Evolutionary conservation across 2,329 filamentous ascomycete species (phyloP).

Genomic region (Parasarocladium wereldwijsianum): DNA sequence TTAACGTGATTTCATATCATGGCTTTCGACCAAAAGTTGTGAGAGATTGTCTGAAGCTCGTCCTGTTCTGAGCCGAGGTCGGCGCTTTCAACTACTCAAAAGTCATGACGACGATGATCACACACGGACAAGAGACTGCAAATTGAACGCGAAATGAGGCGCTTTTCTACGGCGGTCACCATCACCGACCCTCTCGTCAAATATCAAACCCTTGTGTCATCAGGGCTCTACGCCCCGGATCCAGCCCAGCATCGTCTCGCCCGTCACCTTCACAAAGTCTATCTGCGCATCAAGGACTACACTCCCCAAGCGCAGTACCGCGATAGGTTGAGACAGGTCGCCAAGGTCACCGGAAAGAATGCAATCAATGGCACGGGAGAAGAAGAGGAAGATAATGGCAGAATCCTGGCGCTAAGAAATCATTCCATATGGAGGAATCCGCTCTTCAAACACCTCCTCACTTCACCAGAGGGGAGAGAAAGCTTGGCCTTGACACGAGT

Average conservation of each 20-base stretch:
- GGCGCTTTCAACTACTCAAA: background rate
- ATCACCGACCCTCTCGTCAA: conserved; percentile 64
- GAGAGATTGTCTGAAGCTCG: too few species aligned
- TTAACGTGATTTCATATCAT: too few species aligned
- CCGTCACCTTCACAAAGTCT: conserved; percentile 63
- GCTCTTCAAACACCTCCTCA: conserved; percentile 44
- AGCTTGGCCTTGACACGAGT: conserved; percentile 51
- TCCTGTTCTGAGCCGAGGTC: conserved; percentile 3
- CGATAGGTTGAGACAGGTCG: conserved; percentile 46
- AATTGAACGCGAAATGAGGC: conserved; percentile 13
- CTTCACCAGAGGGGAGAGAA: conserved; percentile 37
- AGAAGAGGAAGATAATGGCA: conserved; percentile 15
- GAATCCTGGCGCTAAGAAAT: conserved; percentile 30
- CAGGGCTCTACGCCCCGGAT: conserved; percentile 52
- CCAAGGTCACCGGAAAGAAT: conserved; percentile 24
- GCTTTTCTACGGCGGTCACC: conserved; percentile 33
- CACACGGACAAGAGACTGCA: background rate
- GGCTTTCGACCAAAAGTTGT: too few species aligned
- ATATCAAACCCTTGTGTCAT: conserved; percentile 56
- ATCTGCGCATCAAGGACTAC: conserved; percentile 64
- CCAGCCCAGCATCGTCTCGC: conserved; percentile 59
- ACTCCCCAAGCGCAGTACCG: conserved; percentile 57
- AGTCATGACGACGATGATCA: too few species aligned
- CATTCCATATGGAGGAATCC: conserved; percentile 45
- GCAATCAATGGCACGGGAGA: conserved; percentile 8